phyloP scores from a whole-genome alignment of 1,284 basidiomycete species.

The Cerioporus squamosus region DNA sequence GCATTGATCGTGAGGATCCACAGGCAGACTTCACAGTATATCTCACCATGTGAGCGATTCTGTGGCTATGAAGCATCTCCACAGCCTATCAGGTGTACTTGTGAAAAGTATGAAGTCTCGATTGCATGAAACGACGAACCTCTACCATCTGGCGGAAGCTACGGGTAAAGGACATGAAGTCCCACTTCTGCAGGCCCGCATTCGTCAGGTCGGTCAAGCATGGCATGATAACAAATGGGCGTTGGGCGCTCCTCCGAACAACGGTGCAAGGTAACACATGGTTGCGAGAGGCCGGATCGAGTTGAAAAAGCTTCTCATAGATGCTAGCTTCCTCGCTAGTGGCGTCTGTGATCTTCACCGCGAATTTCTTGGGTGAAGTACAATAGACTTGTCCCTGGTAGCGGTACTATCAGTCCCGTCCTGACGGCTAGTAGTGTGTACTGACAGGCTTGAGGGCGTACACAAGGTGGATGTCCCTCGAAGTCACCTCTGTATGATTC shows the following conservation, averaged over 20 bases:
- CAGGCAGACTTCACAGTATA: too few species aligned
- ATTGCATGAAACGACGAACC: neutral
- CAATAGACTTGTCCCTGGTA: too few species aligned
- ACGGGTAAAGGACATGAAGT: neutral
- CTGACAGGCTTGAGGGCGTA: too few species aligned
- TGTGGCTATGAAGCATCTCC: neutral
- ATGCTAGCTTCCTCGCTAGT: neutral
- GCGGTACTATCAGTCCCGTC: too few species aligned
- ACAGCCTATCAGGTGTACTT: neutral
- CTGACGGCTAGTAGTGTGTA: too few species aligned
- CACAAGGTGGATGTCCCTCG: too few species aligned
- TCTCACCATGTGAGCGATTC: neutral
- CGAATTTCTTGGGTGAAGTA: too few species aligned
- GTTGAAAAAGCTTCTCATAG: neutral
- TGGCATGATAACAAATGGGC: neutral
- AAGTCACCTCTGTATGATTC: too few species aligned
- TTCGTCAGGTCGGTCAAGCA: neutral
- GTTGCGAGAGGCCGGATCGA: neutral
- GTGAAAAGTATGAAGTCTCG: neutral
- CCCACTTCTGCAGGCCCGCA: neutral
- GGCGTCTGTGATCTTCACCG: neutral
- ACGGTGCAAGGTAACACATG: neutral
- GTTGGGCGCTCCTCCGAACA: neutral
- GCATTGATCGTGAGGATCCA: too few species aligned
- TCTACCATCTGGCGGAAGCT: neutral